Base-by-base conservation (phyloP, 345 rosid genomes). In the Eucalyptus marginata region DNA sequence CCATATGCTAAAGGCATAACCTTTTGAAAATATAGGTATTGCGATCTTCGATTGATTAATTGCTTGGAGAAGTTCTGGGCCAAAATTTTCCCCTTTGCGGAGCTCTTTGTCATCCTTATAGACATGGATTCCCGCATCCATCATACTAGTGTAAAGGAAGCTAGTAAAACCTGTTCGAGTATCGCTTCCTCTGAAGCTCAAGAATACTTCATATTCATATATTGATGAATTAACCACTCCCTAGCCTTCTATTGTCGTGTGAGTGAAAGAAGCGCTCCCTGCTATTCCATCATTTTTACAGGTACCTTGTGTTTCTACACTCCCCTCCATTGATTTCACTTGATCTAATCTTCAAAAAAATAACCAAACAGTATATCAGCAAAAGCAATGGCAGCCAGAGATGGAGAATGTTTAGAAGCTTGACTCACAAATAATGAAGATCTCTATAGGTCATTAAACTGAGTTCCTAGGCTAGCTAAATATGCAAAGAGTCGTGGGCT, bases 401-500 rank as follows among this genome's bases (percentile, higher is more conserved):
- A 59, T 11, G 68, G 4, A 27, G 6, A 27, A 13, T 62, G 68
- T 62, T 27, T 62, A 27, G 15, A 62, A 27, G 68, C 33, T 3
- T 25, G 1, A 27, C 31, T 27, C 0, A 13, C 16, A 27, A 50
- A 50, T 49, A 4, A 58, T 13, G 68, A 7, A 62, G 4, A 62
- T 62, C 68, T 27, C 3, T 12, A 0, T 13, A 27, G 68, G 68
- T 62, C 33, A 27, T 62, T 27, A 13, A 62, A 62, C 1, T 1
- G 6, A 3, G 68, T 27, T 3, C 0, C 0, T 3, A 0, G 0
- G 3, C 13, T 3, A 27, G 68, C 68, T 62, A 27, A 62, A 62
- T 62, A 62, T 62, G 68, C 17, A 62, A 0, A 24, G 8, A 62
- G 68, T 62, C 31, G 0, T 10, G 68, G 31, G 68, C 68, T 1